Base-by-base conservation (phyloP, 2,329 filamentous ascomycete genomes). In the Ophiostoma quercus region DNA sequence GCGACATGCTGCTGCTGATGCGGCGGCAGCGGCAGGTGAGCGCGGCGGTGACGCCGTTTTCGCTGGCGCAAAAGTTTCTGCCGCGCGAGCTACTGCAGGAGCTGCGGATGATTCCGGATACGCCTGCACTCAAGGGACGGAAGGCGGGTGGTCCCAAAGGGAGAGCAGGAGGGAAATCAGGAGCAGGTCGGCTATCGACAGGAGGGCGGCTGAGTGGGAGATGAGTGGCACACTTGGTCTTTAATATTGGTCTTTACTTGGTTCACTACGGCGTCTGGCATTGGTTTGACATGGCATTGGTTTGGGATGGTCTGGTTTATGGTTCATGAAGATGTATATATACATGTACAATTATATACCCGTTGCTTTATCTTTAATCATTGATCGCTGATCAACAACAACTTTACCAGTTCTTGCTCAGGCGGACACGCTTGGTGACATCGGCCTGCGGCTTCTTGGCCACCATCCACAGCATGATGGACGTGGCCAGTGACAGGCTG, bases 401-500 rank as follows among this genome's bases (percentile, higher is more conserved):
- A 14, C 19, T 22, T 19, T 85, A 92, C 90, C 91, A 93, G 72
- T 89, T 86, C 76, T 87, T 89, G 77, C 89, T 92, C 79, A 92
- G 87, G 70, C 91, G 87, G 71, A 97, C 88, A 73, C 92, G 88
- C 72, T 89, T 87, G 68, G 89, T 80, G 66, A 91, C 83, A 75
- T 92, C 88, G 34, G 89, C 88, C 11, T 92, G 84, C 16, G 93
- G 92, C 80, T 94, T 97, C 79, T 91, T 93, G 72, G 97, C 82
- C 51, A 99, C 88, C 91, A 98, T 94, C 86, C 90, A 97, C 77
- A 99, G 84, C 95, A 99, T 99, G 77, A 99, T 87, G 14, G 92
- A 88, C 54, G 95, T 99, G 70, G 94, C 94, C 57, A 90, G 79
- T 70, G 88, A 90, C 73, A 96, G 85, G 73, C 91, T 92, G 77